Base-by-base conservation (phyloP, 1,284 basidiomycete genomes). In the Cryptococcus neoformans region DNA sequence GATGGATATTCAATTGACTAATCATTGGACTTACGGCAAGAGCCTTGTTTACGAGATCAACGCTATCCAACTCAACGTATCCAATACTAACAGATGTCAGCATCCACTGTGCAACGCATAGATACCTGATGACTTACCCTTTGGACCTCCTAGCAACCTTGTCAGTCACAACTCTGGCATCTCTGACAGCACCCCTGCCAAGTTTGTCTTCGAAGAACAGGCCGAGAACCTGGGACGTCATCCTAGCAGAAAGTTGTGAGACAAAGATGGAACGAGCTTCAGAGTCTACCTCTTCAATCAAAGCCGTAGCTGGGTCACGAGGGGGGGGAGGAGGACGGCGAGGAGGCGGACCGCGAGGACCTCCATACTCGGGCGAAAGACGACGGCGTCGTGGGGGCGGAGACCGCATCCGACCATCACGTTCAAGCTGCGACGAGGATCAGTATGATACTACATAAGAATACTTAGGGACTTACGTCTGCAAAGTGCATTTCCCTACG, bases 151-250 rank as follows among this genome's bases (percentile, higher is more conserved):
- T 85, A 12, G 92, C 94, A 53, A 94, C 81, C 62, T 92, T 84
- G 75, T 99, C 95, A 10, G 90, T 95, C 44, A 98, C 93, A 69
- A 99, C 92, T 60, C 92, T 83, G 16, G 94, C 92, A 69, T 98
- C 95, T 80, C 92, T 86, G 3, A 99, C 95, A 35, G 89, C 85
- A 45, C 87, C 87, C 77, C 90, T 89, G 34, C 93, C 93, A 38
- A 97, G 83, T 76, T 92, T 93, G 75, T 96, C 91, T 82, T 98
- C 95, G 74, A 99, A 98, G 82, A 99, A 99, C 79, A 95, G 90
- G 62, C 93, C 93, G 75, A 99, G 82, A 81, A 99, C 95, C 72
- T 90, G 85, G 70, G 93, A 92, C 57, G 92, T 95, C 74, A 98
- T 86, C 70, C 92, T 86, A 57, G 92, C 91, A 66, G 95, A 91